Conservation (phyloP, 768 basidiomycete genomes). For the Boletus barrowsii region DNA sequence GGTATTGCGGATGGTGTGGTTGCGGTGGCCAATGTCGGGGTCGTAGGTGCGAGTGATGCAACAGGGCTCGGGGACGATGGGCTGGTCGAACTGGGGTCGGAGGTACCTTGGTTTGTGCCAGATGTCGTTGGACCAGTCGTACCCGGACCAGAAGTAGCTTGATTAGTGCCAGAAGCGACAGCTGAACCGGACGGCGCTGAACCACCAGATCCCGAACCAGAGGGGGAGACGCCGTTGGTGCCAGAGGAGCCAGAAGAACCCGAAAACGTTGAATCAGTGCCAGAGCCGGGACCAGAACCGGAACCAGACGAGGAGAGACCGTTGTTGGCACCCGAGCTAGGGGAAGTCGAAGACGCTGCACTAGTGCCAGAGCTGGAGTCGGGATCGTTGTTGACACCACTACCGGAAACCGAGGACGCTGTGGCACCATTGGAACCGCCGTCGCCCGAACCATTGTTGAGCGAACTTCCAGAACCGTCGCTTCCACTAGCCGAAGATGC, state of each 20-base stretch:
- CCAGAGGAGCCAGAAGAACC: too few relatives aligned
- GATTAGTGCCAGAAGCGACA: neutral
- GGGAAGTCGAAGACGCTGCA: neutral
- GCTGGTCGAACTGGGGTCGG: neutral
- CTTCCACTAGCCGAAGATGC: neutral
- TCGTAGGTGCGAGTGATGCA: neutral
- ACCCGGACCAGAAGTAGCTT: neutral
- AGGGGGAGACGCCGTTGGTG: too few relatives aligned
- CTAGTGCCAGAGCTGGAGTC: neutral
- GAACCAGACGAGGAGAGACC: neutral
- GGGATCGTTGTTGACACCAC: neutral
- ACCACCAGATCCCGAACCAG: neutral
- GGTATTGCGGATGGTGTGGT: neutral
- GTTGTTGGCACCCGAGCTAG: neutral
- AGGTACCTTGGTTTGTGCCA: neutral
- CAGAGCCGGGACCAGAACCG: neutral
- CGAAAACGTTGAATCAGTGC: neutral
- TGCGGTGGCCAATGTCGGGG: neutral
- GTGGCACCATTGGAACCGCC: neutral
- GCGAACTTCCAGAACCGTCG: neutral
- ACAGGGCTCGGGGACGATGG: neutral
- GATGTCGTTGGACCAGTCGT: neutral
- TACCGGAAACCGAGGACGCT: neutral
- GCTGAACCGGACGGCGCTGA: slow-evolving; percentile 1
- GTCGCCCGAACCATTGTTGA: neutral